phyloP scores from a whole-genome alignment of 208 protist species.

The Naegleria lovaniensis region DNA sequence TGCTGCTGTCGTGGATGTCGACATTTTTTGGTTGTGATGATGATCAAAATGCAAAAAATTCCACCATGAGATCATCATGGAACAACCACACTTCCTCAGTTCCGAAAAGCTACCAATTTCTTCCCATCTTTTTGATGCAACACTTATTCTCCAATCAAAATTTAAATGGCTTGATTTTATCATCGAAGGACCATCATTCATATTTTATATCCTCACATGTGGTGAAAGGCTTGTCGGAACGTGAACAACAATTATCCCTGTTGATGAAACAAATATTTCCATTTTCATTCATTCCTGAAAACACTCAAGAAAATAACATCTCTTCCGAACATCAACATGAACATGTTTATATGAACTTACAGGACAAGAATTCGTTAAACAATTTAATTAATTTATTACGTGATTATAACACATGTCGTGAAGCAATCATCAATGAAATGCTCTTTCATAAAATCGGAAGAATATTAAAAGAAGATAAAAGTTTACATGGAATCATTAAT shows the following conservation, averaged over 20 bases:
- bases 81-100: too few relatives aligned
- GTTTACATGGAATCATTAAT: background rate
- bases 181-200: too few relatives aligned
- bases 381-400: background rate
- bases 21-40: too few relatives aligned
- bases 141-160: too few relatives aligned
- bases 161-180: too few relatives aligned
- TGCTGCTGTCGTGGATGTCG: too few relatives aligned
- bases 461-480: background rate
- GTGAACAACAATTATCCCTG: background rate
- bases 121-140: too few relatives aligned
- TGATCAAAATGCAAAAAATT: too few relatives aligned
- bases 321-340: too few relatives aligned
- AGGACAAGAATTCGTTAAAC: background rate
- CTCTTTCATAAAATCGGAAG: background rate
- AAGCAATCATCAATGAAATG: background rate
- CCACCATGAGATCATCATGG: too few relatives aligned
- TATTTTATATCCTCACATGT: too few relatives aligned
- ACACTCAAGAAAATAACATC: background rate
- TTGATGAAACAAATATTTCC: background rate
- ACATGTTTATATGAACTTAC: background rate
- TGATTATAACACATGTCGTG: background rate
- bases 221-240: background rate
- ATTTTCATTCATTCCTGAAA: background rate
- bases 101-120: too few relatives aligned